These are phyloP conservation scores for Cutaneotrichosporon spelunceum DNA, from an alignment of 1,284 basidiomycete species.

Conservation along the genomic window DNA sequence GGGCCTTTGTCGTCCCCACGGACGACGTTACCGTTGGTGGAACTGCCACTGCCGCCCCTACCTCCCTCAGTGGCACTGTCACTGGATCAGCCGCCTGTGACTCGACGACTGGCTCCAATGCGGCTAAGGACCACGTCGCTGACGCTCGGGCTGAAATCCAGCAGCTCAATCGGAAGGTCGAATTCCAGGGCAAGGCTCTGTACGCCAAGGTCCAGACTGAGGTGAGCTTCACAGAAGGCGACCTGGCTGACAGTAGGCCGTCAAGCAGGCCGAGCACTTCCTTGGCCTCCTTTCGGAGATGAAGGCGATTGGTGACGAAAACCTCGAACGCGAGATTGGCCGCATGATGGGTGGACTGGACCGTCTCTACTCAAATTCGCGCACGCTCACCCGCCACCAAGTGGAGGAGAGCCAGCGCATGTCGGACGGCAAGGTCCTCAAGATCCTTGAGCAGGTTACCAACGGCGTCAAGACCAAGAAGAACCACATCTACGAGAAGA, in stretches of 20 bases:
- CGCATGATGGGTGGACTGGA: conserved; percentile 44
- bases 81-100: conserved; percentile 5
- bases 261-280: conserved; percentile 21
- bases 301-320: conserved; percentile 23
- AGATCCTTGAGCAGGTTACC: conserved; percentile 26
- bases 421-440: conserved; percentile 29
- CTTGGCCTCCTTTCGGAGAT: conserved; percentile 29
- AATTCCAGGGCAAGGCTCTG: conserved; percentile 34
- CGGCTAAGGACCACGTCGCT: conserved; percentile 2
- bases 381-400: conserved; percentile 36
- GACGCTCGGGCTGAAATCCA: conserved; percentile 4
- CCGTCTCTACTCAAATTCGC: conserved; percentile 43
- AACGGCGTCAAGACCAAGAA: conserved; percentile 28
- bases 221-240: conserved; percentile 23
- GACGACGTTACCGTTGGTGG: not conserved
- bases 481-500: conserved; percentile 23
- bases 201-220: conserved; percentile 30
- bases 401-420: conserved; percentile 34
- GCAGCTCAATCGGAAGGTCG: conserved; percentile 31
- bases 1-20: not conserved
- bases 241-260: conserved; percentile 7
- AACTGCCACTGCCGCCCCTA: not conserved
- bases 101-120: not conserved
- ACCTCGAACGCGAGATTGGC: conserved; percentile 39
- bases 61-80: not conserved